A percentile compares a stretch with the other conserved stretches of the same genome.
These are phyloP conservation scores for Raddia guianensis DNA, from an alignment of 176 grass and related monocot species.

Conservation along the genomic window DNA sequence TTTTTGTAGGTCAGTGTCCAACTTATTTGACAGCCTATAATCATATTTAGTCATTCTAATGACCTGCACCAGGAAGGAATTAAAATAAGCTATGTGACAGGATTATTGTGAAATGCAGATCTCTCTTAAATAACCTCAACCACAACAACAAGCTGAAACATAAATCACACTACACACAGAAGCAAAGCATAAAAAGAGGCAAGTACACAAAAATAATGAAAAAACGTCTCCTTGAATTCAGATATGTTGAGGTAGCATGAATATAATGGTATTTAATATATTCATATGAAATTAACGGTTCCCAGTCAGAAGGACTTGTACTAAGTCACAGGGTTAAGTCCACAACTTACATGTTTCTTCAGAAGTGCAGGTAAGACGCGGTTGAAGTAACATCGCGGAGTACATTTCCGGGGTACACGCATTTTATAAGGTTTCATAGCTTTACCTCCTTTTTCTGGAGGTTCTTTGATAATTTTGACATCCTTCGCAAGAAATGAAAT, in stretches of 20 bases:
- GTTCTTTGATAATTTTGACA: conserved; percentile 69
- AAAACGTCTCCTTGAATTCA: conserved; percentile 9
- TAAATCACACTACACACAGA: conserved; percentile 14
- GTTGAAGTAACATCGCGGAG: conserved; percentile 64
- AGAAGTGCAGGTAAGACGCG: conserved; percentile 69
- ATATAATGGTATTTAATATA: background rate
- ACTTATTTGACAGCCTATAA: conserved; percentile 89
- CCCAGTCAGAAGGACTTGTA: background rate
- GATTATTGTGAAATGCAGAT: conserved; percentile 22
- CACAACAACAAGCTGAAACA: background rate
- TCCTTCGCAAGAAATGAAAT: conserved; percentile 70
- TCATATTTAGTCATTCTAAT: conserved; percentile 95
- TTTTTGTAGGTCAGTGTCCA: conserved; percentile 88
- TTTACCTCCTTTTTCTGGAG: conserved; percentile 63
- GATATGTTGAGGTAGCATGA: background rate
- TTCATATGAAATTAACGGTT: conserved; percentile 10
- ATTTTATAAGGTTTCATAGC: conserved; percentile 57
- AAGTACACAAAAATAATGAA: background rate
- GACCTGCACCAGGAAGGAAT: conserved; percentile 62
- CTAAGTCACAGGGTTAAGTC: background rate
- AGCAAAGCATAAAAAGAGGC: conserved; percentile 3
- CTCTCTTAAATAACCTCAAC: background rate
- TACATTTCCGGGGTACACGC: conserved; percentile 80
- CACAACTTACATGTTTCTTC: conserved; percentile 78
- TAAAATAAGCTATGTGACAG: conserved; percentile 29